Evolutionary conservation across 768 basidiomycete genomes (phyloP).

Genomic region (Tephrocybe sp.): DNA sequence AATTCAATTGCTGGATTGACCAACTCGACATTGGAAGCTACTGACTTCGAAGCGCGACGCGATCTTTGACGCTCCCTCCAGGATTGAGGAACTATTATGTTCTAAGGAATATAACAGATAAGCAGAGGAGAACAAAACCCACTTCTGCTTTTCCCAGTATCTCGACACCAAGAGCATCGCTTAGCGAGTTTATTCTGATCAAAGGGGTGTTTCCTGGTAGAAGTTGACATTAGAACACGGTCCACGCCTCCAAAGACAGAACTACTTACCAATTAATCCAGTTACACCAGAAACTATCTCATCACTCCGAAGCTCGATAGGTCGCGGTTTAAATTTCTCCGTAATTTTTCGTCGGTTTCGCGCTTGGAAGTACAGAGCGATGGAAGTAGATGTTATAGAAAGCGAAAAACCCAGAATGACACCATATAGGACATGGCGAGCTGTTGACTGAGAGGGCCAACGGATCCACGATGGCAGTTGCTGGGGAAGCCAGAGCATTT

Average conservation of each 20-base stretch:
- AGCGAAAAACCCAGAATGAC: constrained; percentile 74
- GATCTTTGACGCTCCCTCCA: constrained; percentile 96
- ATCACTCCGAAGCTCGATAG: constrained; percentile 71
- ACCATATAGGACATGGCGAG: constrained; percentile 37
- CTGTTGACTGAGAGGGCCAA: constrained; percentile 33
- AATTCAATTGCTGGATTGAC: not conserved
- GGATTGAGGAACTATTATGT: constrained; percentile 83
- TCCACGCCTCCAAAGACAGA: not conserved
- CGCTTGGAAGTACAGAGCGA: constrained; percentile 50
- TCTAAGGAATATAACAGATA: not conserved
- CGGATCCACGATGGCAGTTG: constrained; percentile 30
- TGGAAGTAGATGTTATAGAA: constrained; percentile 67
- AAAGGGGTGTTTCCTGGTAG: constrained; percentile 88
- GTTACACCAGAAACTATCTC: constrained; percentile 79
- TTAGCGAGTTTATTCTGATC: constrained; percentile 87
- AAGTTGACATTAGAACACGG: not conserved
- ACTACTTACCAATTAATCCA: constrained; percentile 73
- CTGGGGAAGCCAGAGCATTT: constrained; percentile 21
- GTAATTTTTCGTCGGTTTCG: constrained; percentile 44
- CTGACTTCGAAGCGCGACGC: constrained; percentile 90
- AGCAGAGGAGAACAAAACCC: constrained; percentile 10
- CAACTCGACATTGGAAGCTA: not conserved
- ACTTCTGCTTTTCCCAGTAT: constrained; percentile 97
- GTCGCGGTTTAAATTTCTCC: constrained; percentile 40
- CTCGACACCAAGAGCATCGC: constrained; percentile 87